phyloP scores from a whole-genome alignment of 805 yeast genomes.

The Metschnikowia continentalis region DNA sequence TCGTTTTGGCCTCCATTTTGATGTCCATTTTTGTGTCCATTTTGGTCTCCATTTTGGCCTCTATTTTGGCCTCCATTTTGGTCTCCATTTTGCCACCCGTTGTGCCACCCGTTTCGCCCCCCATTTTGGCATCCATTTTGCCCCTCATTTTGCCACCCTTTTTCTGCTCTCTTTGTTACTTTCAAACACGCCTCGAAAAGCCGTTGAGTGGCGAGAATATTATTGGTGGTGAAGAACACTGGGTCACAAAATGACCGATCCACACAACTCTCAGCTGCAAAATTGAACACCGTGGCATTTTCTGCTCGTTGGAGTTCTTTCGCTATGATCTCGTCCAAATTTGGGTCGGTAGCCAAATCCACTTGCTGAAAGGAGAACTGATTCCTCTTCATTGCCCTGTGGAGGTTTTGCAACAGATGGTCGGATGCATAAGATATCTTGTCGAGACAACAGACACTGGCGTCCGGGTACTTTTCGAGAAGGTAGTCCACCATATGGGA shows the following conservation, averaged over 20 bases:
- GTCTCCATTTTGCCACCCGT: too few species aligned
- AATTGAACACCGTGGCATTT: slow-evolving; percentile 34
- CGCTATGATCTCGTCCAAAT: slow-evolving; percentile 17
- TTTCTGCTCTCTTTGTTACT: neutral
- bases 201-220: slow-evolving; percentile 45
- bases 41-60: too few species aligned
- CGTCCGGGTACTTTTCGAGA: slow-evolving; percentile 24
- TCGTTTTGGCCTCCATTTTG: too few species aligned
- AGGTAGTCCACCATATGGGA: slow-evolving; percentile 41
- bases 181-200: slow-evolving; percentile 36
- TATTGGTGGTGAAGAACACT: slow-evolving; percentile 39
- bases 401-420: slow-evolving; percentile 22
- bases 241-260: slow-evolving; percentile 49
- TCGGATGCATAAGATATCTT: slow-evolving; percentile 44
- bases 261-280: slow-evolving; percentile 56
- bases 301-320: slow-evolving; percentile 6
- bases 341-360: slow-evolving; percentile 29
- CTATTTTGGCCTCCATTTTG: neutral
- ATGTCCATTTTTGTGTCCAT: too few species aligned
- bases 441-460: slow-evolving; percentile 43
- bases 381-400: slow-evolving; percentile 7
- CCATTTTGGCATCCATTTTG: neutral
- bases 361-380: slow-evolving; percentile 25
- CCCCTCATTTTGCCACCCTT: neutral
- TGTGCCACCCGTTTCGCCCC: too few species aligned